Conservation (phyloP, 225 moss, liverwort and hornwort species). For the Rhytidiadelphus loreus region DNA sequence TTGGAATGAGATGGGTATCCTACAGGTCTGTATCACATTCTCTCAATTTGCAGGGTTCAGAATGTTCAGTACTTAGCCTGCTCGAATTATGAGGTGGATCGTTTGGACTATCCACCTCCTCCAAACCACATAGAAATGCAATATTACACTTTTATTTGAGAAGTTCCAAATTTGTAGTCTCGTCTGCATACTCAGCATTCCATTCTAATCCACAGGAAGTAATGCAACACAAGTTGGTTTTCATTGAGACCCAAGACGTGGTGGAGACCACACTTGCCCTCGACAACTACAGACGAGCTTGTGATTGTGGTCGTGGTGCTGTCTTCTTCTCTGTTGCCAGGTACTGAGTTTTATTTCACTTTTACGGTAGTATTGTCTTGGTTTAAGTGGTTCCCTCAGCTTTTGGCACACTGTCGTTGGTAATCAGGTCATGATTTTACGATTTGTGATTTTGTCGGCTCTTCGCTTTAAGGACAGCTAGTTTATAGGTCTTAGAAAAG, state of each 20-base stretch:
- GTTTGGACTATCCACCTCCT: neutral
- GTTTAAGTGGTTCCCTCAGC: neutral
- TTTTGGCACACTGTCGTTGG: neutral
- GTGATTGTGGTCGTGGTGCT: constrained; percentile 99
- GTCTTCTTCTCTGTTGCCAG: constrained; percentile 99
- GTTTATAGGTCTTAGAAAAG: neutral
- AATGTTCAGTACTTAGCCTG: neutral
- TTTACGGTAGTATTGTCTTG: neutral
- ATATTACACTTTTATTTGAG: neutral
- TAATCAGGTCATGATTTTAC: neutral
- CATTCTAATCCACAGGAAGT: constrained; percentile 56
- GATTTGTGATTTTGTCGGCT: neutral
- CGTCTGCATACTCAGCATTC: neutral
- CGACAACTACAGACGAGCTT: constrained; percentile 97
- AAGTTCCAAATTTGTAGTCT: neutral
- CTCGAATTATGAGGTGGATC: neutral
- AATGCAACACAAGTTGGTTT: constrained; percentile 98
- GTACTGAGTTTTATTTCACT: constrained; percentile 8
- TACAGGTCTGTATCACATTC: constrained; percentile 50
- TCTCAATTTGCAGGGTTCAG: neutral
- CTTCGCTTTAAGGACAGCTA: neutral
- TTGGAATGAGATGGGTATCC: constrained; percentile 99
- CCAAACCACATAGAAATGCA: neutral
- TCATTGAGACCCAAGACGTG: constrained; percentile 99
- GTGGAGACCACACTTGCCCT: constrained; percentile 99